phyloP scores from a whole-genome alignment of 2,329 filamentous ascomycete genomes.

The Arthrobotrys megalospora region DNA sequence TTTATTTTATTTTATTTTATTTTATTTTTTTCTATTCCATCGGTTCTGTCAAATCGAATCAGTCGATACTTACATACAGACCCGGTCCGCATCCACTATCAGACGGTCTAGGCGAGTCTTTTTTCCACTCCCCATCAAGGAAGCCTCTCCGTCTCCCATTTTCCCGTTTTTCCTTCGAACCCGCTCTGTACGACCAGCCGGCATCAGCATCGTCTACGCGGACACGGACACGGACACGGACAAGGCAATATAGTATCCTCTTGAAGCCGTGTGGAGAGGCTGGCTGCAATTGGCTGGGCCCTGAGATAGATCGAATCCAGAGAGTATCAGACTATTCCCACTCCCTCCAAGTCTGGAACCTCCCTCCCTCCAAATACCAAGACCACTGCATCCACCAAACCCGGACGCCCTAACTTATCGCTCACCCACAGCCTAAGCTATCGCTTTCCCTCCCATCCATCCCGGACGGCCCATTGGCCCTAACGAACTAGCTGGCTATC shows the following conservation, averaged over 20 bases:
- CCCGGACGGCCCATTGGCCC: slow-evolving; percentile 45
- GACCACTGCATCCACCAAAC: slow-evolving; percentile 1
- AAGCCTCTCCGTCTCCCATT: background rate
- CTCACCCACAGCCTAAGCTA: slow-evolving; percentile 10
- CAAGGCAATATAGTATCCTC: background rate
- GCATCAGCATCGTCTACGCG: slow-evolving; percentile 9
- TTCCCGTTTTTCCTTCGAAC: slow-evolving; percentile 18
- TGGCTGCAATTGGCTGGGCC: slow-evolving; percentile 16
- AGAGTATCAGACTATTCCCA: background rate
- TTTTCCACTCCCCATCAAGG: slow-evolving; percentile 14
- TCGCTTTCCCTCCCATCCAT: slow-evolving; percentile 23
- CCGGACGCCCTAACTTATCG: slow-evolving; percentile 14
- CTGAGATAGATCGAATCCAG: background rate
- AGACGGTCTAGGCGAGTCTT: slow-evolving; percentile 58
- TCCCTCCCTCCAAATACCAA: slow-evolving; percentile 16
- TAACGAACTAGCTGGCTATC: slow-evolving; percentile 13
- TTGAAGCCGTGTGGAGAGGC: background rate
- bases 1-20: background rate
- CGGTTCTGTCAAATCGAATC: background rate
- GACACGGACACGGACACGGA: background rate
- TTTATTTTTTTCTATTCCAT: background rate
- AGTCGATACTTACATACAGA: slow-evolving; percentile 1
- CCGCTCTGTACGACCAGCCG: slow-evolving; percentile 31
- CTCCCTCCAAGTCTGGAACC: slow-evolving; percentile 23
- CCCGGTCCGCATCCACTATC: background rate